Evolutionary conservation across 2,329 filamentous ascomycete species (phyloP), one percentile per base, ranked within the genome.

Genomic region (Cladosporium sp.): DNA sequence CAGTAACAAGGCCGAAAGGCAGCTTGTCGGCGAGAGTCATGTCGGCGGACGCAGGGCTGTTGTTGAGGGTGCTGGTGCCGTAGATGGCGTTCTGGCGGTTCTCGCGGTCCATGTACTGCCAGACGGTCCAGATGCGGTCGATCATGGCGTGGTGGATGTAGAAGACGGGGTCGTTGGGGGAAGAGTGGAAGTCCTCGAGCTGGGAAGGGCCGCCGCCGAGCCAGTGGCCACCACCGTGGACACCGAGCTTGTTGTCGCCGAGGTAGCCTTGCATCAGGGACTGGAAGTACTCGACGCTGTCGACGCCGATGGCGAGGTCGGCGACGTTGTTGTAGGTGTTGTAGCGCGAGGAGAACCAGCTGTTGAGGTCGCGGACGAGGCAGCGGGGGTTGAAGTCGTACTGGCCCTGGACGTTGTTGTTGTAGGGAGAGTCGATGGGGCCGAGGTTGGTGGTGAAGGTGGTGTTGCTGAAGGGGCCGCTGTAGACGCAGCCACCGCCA

Each of bases 401-500:
- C 7, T 68, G 63, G 30, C 66, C 69, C 56, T 71, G 64, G 58
- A 75, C 75, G 64, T 75, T 75, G 65, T 71, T 62, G 39, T 69
- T 64, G 65, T 74, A 73, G 11, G 73, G 72, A 13, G 70, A 65
- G 54, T 70, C 69, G 21, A 76, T 66, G 5, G 75, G 74, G 4
- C 74, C 74, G 30, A 76, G 70, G 58, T 75, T 72, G 66, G 76
- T 67, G n/a, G 68, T 70, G 58, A 75, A 71, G 66, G 75, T 66
- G 18, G 70, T 73, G 67, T 85, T 77, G 69, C 77, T 80, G 75
- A 86, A 85, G 0, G 84, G 84, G 0, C 85, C 85, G 0, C 76
- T 78, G 16, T 73, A 77, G 2, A 88, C 77, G 70, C 85, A 87
- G 1, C 85, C 85, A 46, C 85, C 85, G 16, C 85, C 85, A 0